phyloP scores from a whole-genome alignment of 2,329 filamentous ascomycete genomes.

The Magnaporthiopsis incrustans region DNA sequence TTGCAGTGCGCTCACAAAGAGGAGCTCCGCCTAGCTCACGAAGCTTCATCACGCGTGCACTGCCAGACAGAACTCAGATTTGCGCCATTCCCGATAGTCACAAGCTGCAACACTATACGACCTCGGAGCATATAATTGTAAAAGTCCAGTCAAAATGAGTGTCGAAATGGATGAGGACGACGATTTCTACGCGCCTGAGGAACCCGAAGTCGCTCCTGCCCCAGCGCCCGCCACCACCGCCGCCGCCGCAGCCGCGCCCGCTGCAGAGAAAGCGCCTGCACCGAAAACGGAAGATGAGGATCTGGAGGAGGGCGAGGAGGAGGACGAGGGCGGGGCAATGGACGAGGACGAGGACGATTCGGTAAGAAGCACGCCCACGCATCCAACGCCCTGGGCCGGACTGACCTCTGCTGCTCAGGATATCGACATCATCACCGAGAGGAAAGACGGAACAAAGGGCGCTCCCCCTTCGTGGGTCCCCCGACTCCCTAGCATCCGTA shows the following conservation, averaged over 20 bases:
- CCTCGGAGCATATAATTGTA: background rate
- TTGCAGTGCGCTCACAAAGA: background rate
- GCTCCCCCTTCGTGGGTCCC: slow-evolving; percentile 47
- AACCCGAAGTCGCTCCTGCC: slow-evolving; percentile 32
- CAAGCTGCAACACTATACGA: background rate
- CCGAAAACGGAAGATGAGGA: slow-evolving; percentile 38
- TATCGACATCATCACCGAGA: slow-evolving; percentile 61
- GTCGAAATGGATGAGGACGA: slow-evolving; percentile 62
- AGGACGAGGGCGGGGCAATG: slow-evolving; percentile 53
- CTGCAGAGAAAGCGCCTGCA: slow-evolving; percentile 11
- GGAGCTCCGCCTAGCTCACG: background rate
- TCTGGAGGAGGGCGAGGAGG: slow-evolving; percentile 56
- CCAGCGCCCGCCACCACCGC: slow-evolving; percentile 14
- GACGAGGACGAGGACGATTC: slow-evolving; percentile 52
- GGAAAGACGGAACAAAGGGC: slow-evolving; percentile 55
- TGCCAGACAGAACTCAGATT: background rate
- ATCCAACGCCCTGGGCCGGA: background rate
- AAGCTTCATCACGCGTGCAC: background rate
- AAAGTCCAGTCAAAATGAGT: slow-evolving; percentile 5
- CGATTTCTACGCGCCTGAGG: slow-evolving; percentile 58
- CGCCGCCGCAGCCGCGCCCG: slow-evolving; percentile 5
- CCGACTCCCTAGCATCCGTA: background rate
- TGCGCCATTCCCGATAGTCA: background rate
- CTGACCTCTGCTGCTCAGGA: slow-evolving; percentile 34
- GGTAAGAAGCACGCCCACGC: slow-evolving; percentile 20